A percentile compares a stretch with the other conserved stretches of the same genome.
Evolutionary conservation across 106 monocot genomes (phyloP).

Genomic region (Acanthochlamys bracteata): DNA sequence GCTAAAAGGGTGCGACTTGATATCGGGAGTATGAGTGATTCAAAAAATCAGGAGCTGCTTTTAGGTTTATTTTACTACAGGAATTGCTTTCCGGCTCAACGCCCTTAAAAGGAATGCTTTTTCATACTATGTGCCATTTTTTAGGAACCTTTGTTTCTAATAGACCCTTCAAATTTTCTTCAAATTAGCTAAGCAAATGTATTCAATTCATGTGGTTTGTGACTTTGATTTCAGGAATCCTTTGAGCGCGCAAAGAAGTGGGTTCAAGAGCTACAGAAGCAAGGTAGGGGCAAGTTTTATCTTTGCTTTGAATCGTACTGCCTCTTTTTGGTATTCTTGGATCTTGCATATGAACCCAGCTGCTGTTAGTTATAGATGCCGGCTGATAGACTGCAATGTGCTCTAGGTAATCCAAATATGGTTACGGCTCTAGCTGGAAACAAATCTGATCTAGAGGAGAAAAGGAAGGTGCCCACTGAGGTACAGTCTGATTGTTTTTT

Average conservation of each 20-base stretch:
- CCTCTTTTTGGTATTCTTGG: neutral
- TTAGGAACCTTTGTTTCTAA: too few species aligned
- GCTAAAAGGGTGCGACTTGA: neutral
- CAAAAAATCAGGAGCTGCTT: too few species aligned
- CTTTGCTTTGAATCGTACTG: neutral
- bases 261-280: conserved; percentile 84
- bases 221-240: conserved; percentile 48
- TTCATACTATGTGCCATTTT: too few species aligned
- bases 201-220: neutral
- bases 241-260: conserved; percentile 88
- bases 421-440: conserved; percentile 53
- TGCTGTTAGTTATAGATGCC: neutral
- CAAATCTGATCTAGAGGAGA: conserved; percentile 46
- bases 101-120: too few species aligned
- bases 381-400: neutral
- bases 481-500: conserved; percentile 8
- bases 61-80: too few species aligned
- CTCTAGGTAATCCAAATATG: conserved; percentile 41
- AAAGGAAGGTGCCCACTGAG: conserved; percentile 40
- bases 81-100: too few species aligned
- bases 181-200: neutral
- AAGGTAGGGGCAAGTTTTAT: conserved; percentile 35
- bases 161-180: neutral
- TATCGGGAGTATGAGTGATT: neutral
- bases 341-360: neutral